A percentile compares a stretch with the other conserved stretches of the same genome.
Evolutionary conservation across 2,329 filamentous ascomycete species (phyloP).

Genomic region (Aspergillus jensenii): DNA sequence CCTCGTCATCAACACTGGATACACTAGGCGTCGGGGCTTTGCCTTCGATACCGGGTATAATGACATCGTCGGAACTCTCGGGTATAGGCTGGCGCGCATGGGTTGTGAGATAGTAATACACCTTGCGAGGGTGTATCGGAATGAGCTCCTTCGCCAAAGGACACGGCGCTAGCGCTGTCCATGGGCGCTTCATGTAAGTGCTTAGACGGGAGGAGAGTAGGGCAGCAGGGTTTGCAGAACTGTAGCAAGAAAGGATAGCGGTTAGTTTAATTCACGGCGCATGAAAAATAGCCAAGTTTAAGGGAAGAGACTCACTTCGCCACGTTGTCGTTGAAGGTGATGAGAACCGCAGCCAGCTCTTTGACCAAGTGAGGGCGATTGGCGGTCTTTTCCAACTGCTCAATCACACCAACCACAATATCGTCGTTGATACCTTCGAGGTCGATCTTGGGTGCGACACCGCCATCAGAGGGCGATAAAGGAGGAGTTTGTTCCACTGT

Average conservation of each 20-base stretch:
- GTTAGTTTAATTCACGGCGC: constrained; percentile 16
- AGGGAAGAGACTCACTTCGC: constrained; percentile 71
- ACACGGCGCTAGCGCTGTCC: constrained; percentile 76
- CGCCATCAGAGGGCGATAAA: constrained; percentile 64
- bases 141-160: constrained; percentile 92
- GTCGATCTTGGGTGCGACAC: constrained; percentile 62
- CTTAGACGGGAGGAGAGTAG: constrained; percentile 92
- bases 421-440: constrained; percentile 87
- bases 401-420: constrained; percentile 86
- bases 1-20: constrained; percentile 71
- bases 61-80: constrained; percentile 56
- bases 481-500: constrained; percentile 74
- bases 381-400: constrained; percentile 82
- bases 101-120: constrained; percentile 96
- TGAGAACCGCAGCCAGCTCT: constrained; percentile 79
- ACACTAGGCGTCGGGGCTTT: constrained; percentile 80
- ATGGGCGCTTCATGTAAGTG: constrained; percentile 83
- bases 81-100: constrained; percentile 79
- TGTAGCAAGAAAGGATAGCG: constrained; percentile 42
- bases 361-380: constrained; percentile 95
- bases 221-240: constrained; percentile 91
- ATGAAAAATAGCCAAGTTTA: constrained; percentile 3
- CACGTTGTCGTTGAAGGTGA: constrained; percentile 74
- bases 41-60: constrained; percentile 50
- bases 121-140: constrained; percentile 86